These are phyloP conservation scores for Dendrocalamus latiflorus DNA, from an alignment of 202 grass and related monocot genomes.

Conservation along the genomic window DNA sequence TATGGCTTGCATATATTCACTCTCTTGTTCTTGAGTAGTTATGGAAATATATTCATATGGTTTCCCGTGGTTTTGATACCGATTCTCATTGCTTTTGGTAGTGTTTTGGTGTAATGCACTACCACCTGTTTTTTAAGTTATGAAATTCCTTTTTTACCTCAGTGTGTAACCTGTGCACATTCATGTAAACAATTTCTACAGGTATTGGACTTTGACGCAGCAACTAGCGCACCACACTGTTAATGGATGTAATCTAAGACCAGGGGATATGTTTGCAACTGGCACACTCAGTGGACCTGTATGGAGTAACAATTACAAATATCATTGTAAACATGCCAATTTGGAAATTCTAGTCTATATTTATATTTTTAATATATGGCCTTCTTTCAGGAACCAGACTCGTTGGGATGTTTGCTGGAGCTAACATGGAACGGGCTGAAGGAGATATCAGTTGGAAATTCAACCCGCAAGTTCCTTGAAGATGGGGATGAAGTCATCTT, in stretches of 20 bases:
- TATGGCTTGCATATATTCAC: not conserved
- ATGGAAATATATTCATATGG: not conserved
- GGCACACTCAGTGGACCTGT: slow-evolving; percentile 97
- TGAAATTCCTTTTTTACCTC: not conserved
- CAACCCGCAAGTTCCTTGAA: slow-evolving; percentile 65
- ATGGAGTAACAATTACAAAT: slow-evolving; percentile 34
- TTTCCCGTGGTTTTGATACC: not conserved
- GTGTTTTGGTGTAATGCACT: not conserved
- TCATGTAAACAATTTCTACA: slow-evolving; percentile 31
- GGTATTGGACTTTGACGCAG: slow-evolving; percentile 95
- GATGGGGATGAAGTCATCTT: slow-evolving; percentile 94
- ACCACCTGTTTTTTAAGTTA: not conserved
- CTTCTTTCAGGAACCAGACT: slow-evolving; percentile 61
- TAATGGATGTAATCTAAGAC: slow-evolving; percentile 95
- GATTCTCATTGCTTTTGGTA: not conserved
- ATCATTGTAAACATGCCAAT: not conserved
- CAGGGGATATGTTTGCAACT: slow-evolving; percentile 89
- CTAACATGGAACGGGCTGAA: slow-evolving; percentile 89
- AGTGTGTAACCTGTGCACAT: not conserved
- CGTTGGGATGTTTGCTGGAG: slow-evolving; percentile 87
- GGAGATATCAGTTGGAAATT: slow-evolving; percentile 53
- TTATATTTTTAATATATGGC: not conserved
- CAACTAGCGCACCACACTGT: slow-evolving; percentile 90
- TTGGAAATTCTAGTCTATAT: not conserved
- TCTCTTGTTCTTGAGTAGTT: not conserved